phyloP scores from a whole-genome alignment of 2,329 filamentous ascomycete genomes.

The Curvularia spicifera region DNA sequence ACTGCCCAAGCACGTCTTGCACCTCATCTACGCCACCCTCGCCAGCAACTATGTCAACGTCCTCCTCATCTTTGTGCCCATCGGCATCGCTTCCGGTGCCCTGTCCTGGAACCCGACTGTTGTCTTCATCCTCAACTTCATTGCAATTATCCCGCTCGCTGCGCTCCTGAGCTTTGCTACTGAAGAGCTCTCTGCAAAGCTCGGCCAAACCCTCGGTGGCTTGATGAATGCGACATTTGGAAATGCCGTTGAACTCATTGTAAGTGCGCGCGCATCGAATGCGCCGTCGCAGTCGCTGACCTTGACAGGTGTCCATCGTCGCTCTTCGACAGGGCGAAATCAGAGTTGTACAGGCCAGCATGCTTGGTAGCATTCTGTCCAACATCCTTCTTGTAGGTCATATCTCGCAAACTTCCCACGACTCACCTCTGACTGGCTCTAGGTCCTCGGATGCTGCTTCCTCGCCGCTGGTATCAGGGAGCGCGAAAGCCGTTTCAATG shows the following conservation, averaged over 20 bases:
- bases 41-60: slow-evolving; percentile 68
- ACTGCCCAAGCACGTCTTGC: slow-evolving; percentile 40
- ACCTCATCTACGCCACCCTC: slow-evolving; percentile 53
- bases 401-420: slow-evolving; percentile 25
- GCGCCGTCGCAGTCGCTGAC: slow-evolving; percentile 13
- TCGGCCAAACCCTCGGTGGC: slow-evolving; percentile 77
- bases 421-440: slow-evolving; percentile 57
- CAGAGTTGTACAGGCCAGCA: slow-evolving; percentile 95
- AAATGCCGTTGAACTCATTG: slow-evolving; percentile 81
- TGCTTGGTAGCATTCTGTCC: slow-evolving; percentile 94
- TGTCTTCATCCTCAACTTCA: slow-evolving; percentile 79
- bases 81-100: slow-evolving; percentile 72
- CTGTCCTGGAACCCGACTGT: slow-evolving; percentile 68
- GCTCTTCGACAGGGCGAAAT: slow-evolving; percentile 86
- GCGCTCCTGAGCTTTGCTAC: slow-evolving; percentile 78
- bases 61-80: slow-evolving; percentile 74
- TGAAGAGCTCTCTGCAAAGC: slow-evolving; percentile 74
- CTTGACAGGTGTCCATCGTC: slow-evolving; percentile 80
- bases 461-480: slow-evolving; percentile 56
- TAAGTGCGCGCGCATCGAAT: slow-evolving; percentile 40
- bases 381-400: slow-evolving; percentile 77
- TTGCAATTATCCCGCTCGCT: slow-evolving; percentile 78
- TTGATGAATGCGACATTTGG: slow-evolving; percentile 79
- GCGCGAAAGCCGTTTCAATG: slow-evolving; percentile 65
- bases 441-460: slow-evolving; percentile 62